phyloP scores from a whole-genome alignment of 768 basidiomycete genomes.

The Tephrocybe sp. region DNA sequence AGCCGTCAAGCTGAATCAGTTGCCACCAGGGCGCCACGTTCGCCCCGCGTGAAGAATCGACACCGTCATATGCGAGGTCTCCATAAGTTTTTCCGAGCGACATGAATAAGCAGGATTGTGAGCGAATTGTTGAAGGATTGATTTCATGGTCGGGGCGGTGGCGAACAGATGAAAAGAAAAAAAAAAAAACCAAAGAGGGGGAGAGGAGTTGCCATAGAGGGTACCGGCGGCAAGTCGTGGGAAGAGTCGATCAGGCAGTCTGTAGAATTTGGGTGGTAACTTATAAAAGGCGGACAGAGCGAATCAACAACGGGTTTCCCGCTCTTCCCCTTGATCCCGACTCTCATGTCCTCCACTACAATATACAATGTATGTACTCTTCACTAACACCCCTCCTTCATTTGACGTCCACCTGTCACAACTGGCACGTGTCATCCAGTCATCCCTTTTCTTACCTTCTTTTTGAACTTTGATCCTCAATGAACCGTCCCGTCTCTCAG shows the following conservation, averaged over 20 bases:
- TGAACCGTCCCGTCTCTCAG: slow-evolving; percentile 29
- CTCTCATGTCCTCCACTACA: slow-evolving; percentile 1
- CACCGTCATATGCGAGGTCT: neutral
- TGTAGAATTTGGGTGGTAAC: slow-evolving; percentile 17
- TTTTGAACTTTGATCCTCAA: slow-evolving; percentile 15
- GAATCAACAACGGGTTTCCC: slow-evolving; percentile 18
- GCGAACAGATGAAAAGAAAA: neutral
- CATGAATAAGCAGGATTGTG: neutral
- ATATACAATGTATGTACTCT: neutral
- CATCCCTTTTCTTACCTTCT: slow-evolving; percentile 14
- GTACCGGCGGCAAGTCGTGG: slow-evolving; percentile 26
- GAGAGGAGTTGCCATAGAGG: slow-evolving; percentile 11
- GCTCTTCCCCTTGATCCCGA: slow-evolving; percentile 9
- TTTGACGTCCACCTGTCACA: slow-evolving; percentile 22
- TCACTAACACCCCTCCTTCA: slow-evolving; percentile 6
- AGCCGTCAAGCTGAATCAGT: neutral
- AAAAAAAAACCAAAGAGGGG: neutral
- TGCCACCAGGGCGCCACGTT: slow-evolving; percentile 9
- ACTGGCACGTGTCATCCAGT: slow-evolving; percentile 18
- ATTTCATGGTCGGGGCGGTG: neutral
- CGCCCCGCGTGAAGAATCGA: neutral
- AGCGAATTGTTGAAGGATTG: neutral
- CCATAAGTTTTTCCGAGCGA: neutral
- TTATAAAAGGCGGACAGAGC: slow-evolving; percentile 21
- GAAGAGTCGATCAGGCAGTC: slow-evolving; percentile 19